Evolutionary conservation across 2,329 filamentous ascomycete species (phyloP).

Genomic region (Neonectria hederae): DNA sequence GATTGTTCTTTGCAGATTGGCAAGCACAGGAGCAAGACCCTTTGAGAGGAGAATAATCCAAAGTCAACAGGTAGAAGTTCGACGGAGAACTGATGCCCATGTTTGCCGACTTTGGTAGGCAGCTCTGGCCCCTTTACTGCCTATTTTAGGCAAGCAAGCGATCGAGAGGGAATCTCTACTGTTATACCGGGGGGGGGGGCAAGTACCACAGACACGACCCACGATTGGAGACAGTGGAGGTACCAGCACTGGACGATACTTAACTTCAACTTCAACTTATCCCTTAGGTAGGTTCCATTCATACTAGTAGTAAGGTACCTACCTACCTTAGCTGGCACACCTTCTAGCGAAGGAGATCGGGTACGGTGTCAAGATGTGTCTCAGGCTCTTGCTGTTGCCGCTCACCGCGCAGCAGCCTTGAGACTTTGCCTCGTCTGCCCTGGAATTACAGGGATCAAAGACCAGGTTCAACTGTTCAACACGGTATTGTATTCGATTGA

Average conservation of each 20-base stretch:
- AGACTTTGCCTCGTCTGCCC: background rate
- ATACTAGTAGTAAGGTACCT: too few species aligned
- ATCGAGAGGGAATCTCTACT: background rate
- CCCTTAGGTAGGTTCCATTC: too few species aligned
- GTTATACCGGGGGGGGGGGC: background rate
- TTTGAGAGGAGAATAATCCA: background rate
- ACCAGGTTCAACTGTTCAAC: slow-evolving; percentile 11
- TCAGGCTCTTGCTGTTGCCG: background rate
- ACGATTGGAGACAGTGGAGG: too few species aligned
- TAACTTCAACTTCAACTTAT: background rate
- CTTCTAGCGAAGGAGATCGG: background rate
- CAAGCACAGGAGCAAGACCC: slow-evolving; percentile 3
- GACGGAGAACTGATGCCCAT: background rate
- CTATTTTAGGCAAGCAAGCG: background rate
- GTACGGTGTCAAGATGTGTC: background rate
- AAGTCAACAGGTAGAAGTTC: background rate
- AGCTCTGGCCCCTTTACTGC: background rate
- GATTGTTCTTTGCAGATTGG: background rate
- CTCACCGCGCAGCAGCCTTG: slow-evolving; percentile 1
- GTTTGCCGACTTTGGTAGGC: background rate
- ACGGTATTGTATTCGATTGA: slow-evolving; percentile 27
- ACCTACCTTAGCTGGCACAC: background rate
- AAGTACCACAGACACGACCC: background rate
- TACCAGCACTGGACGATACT: background rate
- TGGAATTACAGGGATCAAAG: slow-evolving; percentile 18